Percentiles rank a stretch among this genome's conserved stretches.
phyloP scores from a whole-genome alignment of 1,139 yeast genomes.

The Nakaseomyces uthaithaninus region DNA sequence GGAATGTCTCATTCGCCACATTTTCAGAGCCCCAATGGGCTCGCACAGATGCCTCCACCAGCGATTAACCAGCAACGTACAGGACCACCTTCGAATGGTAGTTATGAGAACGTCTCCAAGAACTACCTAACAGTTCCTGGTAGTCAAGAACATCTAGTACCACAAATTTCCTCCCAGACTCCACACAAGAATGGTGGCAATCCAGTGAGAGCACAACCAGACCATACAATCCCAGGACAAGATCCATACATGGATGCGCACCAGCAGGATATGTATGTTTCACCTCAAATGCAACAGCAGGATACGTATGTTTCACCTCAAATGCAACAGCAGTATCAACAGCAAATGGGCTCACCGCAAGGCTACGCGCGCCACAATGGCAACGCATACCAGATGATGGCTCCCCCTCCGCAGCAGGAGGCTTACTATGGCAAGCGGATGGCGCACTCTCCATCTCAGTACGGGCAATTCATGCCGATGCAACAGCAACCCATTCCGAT shows the following conservation, averaged over 20 bases:
- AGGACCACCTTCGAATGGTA: not conserved
- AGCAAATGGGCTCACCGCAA: not conserved
- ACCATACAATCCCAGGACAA: not conserved
- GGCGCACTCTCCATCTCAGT: slow-evolving; percentile 4
- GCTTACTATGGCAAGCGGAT: not conserved
- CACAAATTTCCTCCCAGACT: not conserved
- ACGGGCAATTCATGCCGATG: slow-evolving; percentile 4
- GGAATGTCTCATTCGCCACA: not conserved
- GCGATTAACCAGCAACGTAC: not conserved
- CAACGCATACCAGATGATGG: slow-evolving; percentile 4
- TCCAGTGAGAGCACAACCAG: not conserved
- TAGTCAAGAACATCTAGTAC: not conserved
- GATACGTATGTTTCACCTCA: slow-evolving; percentile 2
- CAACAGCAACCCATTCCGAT: not conserved
- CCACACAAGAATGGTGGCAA: not conserved
- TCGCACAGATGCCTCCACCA: not conserved
- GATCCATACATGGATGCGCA: slow-evolving; percentile 1
- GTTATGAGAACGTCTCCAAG: not conserved
- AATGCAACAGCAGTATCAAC: slow-evolving; percentile 4
- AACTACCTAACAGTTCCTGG: not conserved
- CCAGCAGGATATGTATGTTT: not conserved
- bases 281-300: not conserved
- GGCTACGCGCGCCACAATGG: not conserved
- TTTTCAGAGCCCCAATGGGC: not conserved
- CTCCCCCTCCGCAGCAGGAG: not conserved